Evolutionary conservation across 495 filamentous ascomycete genomes (phyloP).

Genomic region (Cercophora sp.): DNA sequence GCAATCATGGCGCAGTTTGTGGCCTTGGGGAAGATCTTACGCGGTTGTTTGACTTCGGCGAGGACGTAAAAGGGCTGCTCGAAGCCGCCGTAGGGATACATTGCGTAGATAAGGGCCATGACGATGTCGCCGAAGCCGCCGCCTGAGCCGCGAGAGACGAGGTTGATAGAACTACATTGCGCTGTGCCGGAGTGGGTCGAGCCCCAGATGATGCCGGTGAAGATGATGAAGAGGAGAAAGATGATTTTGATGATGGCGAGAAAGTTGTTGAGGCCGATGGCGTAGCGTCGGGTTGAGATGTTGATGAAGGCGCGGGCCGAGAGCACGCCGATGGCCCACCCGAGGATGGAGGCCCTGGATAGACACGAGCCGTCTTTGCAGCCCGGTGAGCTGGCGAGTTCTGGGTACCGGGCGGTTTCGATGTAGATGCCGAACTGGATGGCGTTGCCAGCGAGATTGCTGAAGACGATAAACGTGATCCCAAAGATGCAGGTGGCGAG

Average conservation of each 20-base stretch:
- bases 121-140: slow-evolving; percentile 4
- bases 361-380: neutral
- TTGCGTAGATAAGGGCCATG: slow-evolving; percentile 7
- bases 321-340: slow-evolving; percentile 9
- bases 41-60: slow-evolving; percentile 19
- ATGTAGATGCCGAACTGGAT: slow-evolving; percentile 12
- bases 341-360: neutral
- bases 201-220: slow-evolving; percentile 1
- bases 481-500: slow-evolving; percentile 45
- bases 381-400: too few species aligned
- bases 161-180: neutral
- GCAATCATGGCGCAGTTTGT: slow-evolving; percentile 12
- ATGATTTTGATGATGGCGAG: slow-evolving; percentile 19
- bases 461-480: slow-evolving; percentile 44
- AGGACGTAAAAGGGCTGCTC: slow-evolving; percentile 28
- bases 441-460: slow-evolving; percentile 30
- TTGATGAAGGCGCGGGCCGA: neutral
- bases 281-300: neutral
- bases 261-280: slow-evolving; percentile 15
- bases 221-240: slow-evolving; percentile 5
- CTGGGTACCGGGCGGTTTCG: slow-evolving; percentile 37
- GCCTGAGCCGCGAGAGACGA: neutral
- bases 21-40: slow-evolving; percentile 16
- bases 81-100: slow-evolving; percentile 23
- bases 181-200: neutral